Conservation (phyloP, 768 basidiomycete genomes). For the Suillus paluster region DNA sequence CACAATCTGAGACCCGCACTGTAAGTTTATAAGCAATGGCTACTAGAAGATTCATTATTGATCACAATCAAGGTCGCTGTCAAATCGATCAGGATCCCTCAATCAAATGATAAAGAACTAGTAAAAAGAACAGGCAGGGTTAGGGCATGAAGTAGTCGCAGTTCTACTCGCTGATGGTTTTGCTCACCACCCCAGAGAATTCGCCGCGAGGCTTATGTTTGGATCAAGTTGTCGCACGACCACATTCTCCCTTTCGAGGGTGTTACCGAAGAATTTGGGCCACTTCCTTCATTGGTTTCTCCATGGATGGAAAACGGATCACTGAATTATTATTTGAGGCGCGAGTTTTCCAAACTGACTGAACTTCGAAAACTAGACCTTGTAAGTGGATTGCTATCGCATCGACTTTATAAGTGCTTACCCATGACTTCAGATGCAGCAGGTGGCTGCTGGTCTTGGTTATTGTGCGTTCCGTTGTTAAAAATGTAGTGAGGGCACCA, state of each 20-base stretch:
- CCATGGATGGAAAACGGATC: slow-evolving; percentile 35
- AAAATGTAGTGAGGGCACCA: background rate
- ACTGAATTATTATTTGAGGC: slow-evolving; percentile 32
- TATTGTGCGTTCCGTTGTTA: slow-evolving; percentile 17
- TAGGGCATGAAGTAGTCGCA: background rate
- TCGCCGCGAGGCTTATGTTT: slow-evolving; percentile 34
- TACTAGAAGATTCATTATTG: background rate
- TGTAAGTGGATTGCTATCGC: slow-evolving; percentile 14
- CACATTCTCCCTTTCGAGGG: slow-evolving; percentile 39
- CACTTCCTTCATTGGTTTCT: slow-evolving; percentile 24
- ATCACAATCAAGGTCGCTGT: slow-evolving; percentile 11
- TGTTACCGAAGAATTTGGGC: slow-evolving; percentile 15
- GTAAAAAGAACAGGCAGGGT: background rate
- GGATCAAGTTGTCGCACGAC: slow-evolving; percentile 34
- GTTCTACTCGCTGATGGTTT: background rate
- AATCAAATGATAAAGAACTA: background rate
- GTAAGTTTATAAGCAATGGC: slow-evolving; percentile 4
- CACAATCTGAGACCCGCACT: background rate
- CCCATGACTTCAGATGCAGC: slow-evolving; percentile 7
- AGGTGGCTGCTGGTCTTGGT: slow-evolving; percentile 21
- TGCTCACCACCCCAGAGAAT: slow-evolving; percentile 27
- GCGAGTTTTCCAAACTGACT: slow-evolving; percentile 10
- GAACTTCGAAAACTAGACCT: slow-evolving; percentile 11
- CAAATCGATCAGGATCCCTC: slow-evolving; percentile 8
- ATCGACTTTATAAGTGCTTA: background rate